Evolutionary conservation across 805 yeast genomes (phyloP), one percentile per base, ranked within the genome.

Genomic region (Cyberlindnera subsufficiens): DNA sequence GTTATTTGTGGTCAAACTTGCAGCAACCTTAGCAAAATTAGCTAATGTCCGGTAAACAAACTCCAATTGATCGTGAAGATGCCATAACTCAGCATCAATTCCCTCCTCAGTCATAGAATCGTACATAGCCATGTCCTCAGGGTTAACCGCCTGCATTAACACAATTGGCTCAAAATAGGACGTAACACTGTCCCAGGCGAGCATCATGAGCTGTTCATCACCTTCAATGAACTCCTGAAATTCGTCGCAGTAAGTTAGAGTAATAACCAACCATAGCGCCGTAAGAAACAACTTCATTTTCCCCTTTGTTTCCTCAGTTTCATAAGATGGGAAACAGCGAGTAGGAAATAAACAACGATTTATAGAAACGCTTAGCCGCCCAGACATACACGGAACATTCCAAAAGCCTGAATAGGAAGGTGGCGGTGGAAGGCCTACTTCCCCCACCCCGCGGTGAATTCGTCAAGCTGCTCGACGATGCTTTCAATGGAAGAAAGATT

Each of bases 401-500:
- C 27, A 22, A 22, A 22, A 11, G 6, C 10, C 27, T 6, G 10
- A 22, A 22, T 22, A 22, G 27, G 27, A 10, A 22, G 27, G 27
- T 22, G 27, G 27, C 2, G 6, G 27, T 22, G 11, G 15, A 30
- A 8, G 35, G n/a, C 11, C 15, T 18, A 20, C 22, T 9, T 16
- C 25, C 40, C 19, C 40, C 40, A 38, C 10, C 39, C 48, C 13
- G 38, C 35, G 2, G 56, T 49, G 30, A 43, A 53, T 13, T 39
- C 39, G 22, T 48, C 56, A 25, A 54, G 38, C 19, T 54, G 54
- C 5, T 46, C 41, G 1, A 53, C 47, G 19, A 55, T 42, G 8
- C 37, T n/a, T 35, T 49, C 53, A 11, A 56, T 38, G 31, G 46
- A 45, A 10, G 40, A 46, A 11, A 55, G 42, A 6, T 46, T 49